Conservation (phyloP, 2,329 filamentous ascomycete species). For the Cordyceps javanica region DNA sequence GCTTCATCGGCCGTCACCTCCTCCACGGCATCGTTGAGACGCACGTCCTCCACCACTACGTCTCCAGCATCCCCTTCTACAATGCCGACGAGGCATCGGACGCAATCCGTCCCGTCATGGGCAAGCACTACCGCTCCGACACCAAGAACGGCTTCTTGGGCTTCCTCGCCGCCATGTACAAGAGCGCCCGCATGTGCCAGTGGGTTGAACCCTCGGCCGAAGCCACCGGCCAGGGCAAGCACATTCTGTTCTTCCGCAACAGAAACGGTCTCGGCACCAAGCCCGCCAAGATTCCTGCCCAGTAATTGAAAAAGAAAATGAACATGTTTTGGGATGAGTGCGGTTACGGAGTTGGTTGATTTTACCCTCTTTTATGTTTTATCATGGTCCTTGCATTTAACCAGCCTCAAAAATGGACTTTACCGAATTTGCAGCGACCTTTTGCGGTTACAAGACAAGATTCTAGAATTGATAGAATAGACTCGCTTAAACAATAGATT, state of each 20-base stretch:
- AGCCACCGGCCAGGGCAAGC: slow-evolving; percentile 72
- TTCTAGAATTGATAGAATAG: slow-evolving; percentile 4
- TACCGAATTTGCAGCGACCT: not conserved
- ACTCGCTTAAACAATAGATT: slow-evolving; percentile 2
- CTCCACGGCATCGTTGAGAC: slow-evolving; percentile 94
- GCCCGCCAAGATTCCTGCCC: slow-evolving; percentile 20
- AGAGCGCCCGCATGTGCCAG: slow-evolving; percentile 78
- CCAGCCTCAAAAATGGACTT: slow-evolving; percentile 1
- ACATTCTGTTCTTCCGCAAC: slow-evolving; percentile 93
- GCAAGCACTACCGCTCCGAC: slow-evolving; percentile 85
- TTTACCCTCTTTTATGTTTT: not conserved
- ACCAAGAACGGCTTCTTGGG: slow-evolving; percentile 69
- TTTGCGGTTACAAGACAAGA: not conserved
- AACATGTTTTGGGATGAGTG: not conserved
- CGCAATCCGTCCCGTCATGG: slow-evolving; percentile 93
- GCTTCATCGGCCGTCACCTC: slow-evolving; percentile 85
- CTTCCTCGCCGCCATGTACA: slow-evolving; percentile 81
- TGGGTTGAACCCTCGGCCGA: slow-evolving; percentile 92
- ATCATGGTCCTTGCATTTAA: not conserved
- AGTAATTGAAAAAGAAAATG: not conserved
- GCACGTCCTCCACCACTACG: slow-evolving; percentile 95
- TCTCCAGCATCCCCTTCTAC: slow-evolving; percentile 95
- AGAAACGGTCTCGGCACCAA: slow-evolving; percentile 72
- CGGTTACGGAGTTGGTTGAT: not conserved
- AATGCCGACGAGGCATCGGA: slow-evolving; percentile 91